Evolutionary conservation across 176 grass and related monocot genomes (phyloP).

Genomic region (Thalia dealbata): DNA sequence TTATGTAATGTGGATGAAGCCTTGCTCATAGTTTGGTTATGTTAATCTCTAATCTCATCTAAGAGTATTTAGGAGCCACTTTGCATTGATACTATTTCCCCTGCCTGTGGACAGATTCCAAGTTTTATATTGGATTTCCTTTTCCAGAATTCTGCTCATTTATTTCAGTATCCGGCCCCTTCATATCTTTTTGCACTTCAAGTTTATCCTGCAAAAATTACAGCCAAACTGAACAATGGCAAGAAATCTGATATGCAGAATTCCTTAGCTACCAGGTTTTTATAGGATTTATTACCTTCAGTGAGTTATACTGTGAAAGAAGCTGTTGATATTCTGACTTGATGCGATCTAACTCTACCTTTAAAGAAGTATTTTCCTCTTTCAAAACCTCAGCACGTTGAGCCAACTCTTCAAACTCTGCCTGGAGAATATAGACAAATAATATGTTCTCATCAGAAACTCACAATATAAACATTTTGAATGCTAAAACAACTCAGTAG

Average conservation of each 20-base stretch:
- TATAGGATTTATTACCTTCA: constrained; percentile 42
- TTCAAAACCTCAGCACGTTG: constrained; percentile 78
- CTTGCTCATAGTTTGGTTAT: not conserved
- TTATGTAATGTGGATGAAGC: not conserved
- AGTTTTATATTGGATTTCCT: constrained; percentile 38
- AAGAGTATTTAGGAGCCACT: not conserved
- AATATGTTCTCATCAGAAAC: constrained; percentile 4
- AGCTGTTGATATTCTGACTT: constrained; percentile 83
- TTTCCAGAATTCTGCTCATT: constrained; percentile 41
- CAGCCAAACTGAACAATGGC: not conserved
- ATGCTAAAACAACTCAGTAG: not conserved
- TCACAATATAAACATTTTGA: constrained; percentile 4
- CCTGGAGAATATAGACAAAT: constrained; percentile 38
- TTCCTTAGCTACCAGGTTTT: no score
- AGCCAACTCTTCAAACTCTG: constrained; percentile 94
- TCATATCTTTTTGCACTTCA: constrained; percentile 42
- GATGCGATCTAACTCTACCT: constrained; percentile 69
- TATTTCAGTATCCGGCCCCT: constrained; percentile 45
- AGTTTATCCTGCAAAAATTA: constrained; percentile 57
- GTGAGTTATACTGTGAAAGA: constrained; percentile 59
- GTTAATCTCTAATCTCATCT: not conserved
- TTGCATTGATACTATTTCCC: not conserved
- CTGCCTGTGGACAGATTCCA: constrained; percentile 15
- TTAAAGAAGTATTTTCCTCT: constrained; percentile 90
- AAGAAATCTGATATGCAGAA: not conserved